Evolutionary conservation across 306 rosid species (phyloP).

Genomic region (Fagus sylvatica): DNA sequence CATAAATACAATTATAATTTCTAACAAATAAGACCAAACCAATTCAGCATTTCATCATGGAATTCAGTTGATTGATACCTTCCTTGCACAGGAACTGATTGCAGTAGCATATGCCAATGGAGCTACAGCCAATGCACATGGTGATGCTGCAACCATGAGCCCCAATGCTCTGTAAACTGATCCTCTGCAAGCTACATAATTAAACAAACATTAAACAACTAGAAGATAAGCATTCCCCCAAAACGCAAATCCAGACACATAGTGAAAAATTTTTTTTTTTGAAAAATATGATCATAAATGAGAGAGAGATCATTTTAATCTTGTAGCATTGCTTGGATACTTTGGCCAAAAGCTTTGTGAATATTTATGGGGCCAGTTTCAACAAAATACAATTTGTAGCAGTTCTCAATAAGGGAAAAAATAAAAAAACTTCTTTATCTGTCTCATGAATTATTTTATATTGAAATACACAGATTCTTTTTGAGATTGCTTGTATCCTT

Average conservation of each 20-base stretch:
- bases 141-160: slow-evolving; percentile 98
- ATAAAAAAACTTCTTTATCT: too few species aligned
- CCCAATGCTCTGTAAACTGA: slow-evolving; percentile 94
- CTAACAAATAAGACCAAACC: background rate
- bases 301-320: slow-evolving; percentile 5
- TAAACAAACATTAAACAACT: slow-evolving; percentile 37
- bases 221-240: slow-evolving; percentile 14
- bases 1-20: background rate
- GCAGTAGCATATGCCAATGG: slow-evolving; percentile 97
- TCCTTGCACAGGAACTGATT: slow-evolving; percentile 87
- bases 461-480: background rate
- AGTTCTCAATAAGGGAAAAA: background rate
- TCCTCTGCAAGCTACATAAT: slow-evolving; percentile 84
- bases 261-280: background rate
- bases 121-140: slow-evolving; percentile 98
- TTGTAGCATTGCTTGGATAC: too few species aligned
- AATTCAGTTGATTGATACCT: slow-evolving; percentile 48
- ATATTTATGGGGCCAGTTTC: too few species aligned
- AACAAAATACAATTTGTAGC: background rate
- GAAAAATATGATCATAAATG: background rate
- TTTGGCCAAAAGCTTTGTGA: too few species aligned
- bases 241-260: slow-evolving; percentile 1
- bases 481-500: too few species aligned
- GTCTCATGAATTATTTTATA: background rate
- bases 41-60: background rate